Evolutionary conservation across 1,284 basidiomycete genomes (phyloP), one percentile per base, ranked within the genome.

Genomic region (Testicularia cyperi): DNA sequence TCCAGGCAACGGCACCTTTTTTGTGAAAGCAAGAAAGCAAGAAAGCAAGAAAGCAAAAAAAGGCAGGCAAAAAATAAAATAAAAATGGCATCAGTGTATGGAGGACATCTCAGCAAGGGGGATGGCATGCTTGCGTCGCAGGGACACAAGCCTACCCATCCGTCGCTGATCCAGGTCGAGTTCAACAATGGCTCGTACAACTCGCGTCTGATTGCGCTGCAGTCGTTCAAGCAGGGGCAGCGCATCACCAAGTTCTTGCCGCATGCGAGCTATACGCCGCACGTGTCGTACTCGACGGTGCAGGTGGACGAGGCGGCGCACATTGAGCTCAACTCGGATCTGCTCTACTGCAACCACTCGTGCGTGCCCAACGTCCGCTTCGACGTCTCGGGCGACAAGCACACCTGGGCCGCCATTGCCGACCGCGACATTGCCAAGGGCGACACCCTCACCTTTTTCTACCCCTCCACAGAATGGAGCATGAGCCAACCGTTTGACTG

Each of bases 291-390:
- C 55, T 68, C 63, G 12, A 71, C 72, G 15, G 72, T 72, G 10
- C 72, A 74, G 38, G 68, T 70, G 3, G 56, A 44, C 5, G 35
- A 54, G 2, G 21, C 40, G 1, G 51, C 43, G 5, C 72, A 74
- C 31, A 64, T 74, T 13, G 72, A 72, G 32, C 49, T 72, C 26
- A 72, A 74, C 44, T 65, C 60, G 30, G 70, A 74, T 34, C 48
- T 74, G 26, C 54, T 74, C 16, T 74, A 72, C 55, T 70, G 64
- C 60, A 74, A 74, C 48, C 72, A 74, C 42, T 68, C 64, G 20
- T 74, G 72, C 46, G 56, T 58, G 26, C 70, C 72, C 18, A 65
- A 65, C 18, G 66, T 73, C 2, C 38, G 46, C 1, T 71, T 74
- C 33, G 49, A 60, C 24, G 64, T 68, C 26, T 36, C 51, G 1